Conservation (phyloP, 1,139 yeast species). For the Yamadazyma friedrichii region DNA sequence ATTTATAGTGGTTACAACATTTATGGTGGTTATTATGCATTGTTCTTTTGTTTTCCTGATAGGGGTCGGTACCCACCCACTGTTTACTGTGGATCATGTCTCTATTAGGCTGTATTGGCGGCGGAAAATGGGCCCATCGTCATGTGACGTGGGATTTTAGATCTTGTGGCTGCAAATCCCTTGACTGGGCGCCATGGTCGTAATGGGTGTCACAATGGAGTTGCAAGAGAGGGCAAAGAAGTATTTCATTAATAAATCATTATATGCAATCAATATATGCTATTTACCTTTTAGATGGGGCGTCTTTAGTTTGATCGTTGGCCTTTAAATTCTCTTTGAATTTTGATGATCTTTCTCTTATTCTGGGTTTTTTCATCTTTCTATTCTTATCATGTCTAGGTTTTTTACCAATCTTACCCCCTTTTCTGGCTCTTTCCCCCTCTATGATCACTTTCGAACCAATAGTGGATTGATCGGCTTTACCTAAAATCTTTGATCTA, state of each 20-base stretch:
- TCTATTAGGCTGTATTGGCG: too few relatives aligned
- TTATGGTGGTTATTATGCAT: too few relatives aligned
- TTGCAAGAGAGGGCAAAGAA: too few relatives aligned
- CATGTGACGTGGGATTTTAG: too few relatives aligned
- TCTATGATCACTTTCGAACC: constrained; percentile 31
- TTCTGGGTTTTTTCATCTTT: constrained; percentile 57
- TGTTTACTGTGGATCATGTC: too few relatives aligned
- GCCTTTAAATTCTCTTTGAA: constrained; percentile 3
- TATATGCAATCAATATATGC: background rate
- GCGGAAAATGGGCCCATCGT: too few relatives aligned
- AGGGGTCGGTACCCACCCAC: too few relatives aligned
- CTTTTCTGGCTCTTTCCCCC: constrained; percentile 69
- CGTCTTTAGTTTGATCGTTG: background rate
- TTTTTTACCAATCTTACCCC: constrained; percentile 42
- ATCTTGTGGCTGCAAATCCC: too few relatives aligned
- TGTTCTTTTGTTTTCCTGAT: too few relatives aligned
- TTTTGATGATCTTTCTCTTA: constrained; percentile 62
- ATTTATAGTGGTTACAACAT: background rate
- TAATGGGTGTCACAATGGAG: too few relatives aligned
- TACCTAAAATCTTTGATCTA: constrained; percentile 75
- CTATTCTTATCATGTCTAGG: constrained; percentile 27
- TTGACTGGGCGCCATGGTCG: too few relatives aligned
- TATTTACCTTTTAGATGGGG: background rate
- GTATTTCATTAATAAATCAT: background rate
- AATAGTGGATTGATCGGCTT: constrained; percentile 71